Percentiles rank a stretch among this genome's conserved stretches.
These are phyloP conservation scores for Dorcoceras hygrometricum DNA, from an alignment of 257 asterid genomes.

Conservation along the genomic window DNA sequence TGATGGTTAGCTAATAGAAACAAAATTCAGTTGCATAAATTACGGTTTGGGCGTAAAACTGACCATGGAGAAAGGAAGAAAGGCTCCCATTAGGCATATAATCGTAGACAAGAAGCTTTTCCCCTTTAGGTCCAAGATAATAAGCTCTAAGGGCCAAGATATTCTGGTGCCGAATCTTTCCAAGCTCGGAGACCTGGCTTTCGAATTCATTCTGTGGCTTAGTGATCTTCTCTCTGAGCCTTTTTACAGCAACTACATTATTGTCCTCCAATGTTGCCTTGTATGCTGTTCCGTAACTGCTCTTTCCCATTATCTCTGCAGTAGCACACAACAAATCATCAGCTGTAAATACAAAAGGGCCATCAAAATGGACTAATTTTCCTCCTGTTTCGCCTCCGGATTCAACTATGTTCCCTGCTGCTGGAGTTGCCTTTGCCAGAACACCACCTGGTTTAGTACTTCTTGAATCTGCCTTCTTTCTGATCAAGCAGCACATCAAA, in stretches of 20 bases:
- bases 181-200: conserved; percentile 68
- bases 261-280: conserved; percentile 91
- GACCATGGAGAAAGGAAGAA: conserved; percentile 94
- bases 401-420: conserved; percentile 34
- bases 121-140: conserved; percentile 95
- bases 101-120: conserved; percentile 95
- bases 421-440: background rate
- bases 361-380: conserved; percentile 87
- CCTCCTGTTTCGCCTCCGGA: conserved; percentile 75
- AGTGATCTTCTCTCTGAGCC: conserved; percentile 88
- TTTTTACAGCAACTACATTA: conserved; percentile 78
- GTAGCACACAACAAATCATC: conserved; percentile 92
- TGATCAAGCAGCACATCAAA: conserved; percentile 44
- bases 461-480: conserved; percentile 31
- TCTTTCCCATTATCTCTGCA: conserved; percentile 97
- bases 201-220: conserved; percentile 84
- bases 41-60: background rate
- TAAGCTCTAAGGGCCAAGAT: conserved; percentile 86
- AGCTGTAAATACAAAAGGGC: conserved; percentile 83
- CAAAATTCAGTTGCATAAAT: background rate
- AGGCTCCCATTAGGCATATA: conserved; percentile 80
- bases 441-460: conserved; percentile 25
- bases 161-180: conserved; percentile 67
- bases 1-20: background rate
- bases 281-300: conserved; percentile 79